These are phyloP conservation scores for Cicer bijugum DNA, from an alignment of 306 rosid genomes.

Conservation along the genomic window DNA sequence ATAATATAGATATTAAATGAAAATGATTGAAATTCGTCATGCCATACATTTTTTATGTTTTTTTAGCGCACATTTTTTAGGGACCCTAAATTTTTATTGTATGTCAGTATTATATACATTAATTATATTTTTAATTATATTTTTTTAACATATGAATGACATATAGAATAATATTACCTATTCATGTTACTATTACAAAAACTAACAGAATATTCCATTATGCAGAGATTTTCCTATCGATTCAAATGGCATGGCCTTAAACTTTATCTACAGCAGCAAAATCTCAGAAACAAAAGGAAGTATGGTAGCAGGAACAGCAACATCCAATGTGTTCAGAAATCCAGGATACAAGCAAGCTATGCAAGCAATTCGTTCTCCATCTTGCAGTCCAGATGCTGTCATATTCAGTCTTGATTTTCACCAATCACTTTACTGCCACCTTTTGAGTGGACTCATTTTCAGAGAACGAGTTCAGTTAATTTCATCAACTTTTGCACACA, in stretches of 20 bases:
- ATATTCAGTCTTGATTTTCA: constrained; percentile 83
- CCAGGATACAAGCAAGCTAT: constrained; percentile 48
- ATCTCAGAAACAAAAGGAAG: constrained; percentile 76
- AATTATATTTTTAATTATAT: too few relatives aligned
- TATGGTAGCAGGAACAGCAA: constrained; percentile 79
- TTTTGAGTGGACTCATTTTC: constrained; percentile 77
- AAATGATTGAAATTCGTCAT: background rate
- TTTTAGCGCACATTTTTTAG: too few relatives aligned
- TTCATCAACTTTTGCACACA: constrained; percentile 55
- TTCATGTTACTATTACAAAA: too few relatives aligned
- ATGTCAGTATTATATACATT: too few relatives aligned
- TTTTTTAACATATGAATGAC: too few relatives aligned
- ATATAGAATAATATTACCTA: too few relatives aligned
- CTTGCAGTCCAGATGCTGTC: constrained; percentile 86
- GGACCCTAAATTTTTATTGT: too few relatives aligned
- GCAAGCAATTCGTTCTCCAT: constrained; percentile 59
- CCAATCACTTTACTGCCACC: constrained; percentile 90
- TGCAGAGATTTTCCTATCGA: constrained; percentile 74
- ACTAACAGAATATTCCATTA: background rate
- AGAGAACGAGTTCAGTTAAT: constrained; percentile 64
- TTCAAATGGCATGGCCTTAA: constrained; percentile 71
- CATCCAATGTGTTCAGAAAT: constrained; percentile 71
- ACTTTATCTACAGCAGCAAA: constrained; percentile 81
- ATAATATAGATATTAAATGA: too few relatives aligned
- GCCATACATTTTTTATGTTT: background rate